Conservation (phyloP, 306 rosid species). For the Lathyrus sativus region DNA sequence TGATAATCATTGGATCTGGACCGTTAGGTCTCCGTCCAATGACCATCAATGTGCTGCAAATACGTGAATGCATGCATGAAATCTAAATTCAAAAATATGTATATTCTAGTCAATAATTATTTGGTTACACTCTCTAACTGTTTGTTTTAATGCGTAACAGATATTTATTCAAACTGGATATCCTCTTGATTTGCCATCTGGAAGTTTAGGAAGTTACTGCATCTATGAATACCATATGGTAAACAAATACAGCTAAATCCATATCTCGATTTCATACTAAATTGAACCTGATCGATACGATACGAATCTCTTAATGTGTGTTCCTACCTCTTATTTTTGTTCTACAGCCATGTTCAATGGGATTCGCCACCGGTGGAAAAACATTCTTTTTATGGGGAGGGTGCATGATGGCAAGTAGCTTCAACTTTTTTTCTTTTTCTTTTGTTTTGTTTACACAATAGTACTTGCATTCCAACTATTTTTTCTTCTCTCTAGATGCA, state of each 20-base stretch:
- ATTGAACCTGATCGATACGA: no score
- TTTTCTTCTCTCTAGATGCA: conserved; percentile 75
- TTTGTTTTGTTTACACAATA: conserved; percentile 1
- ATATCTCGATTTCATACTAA: not conserved
- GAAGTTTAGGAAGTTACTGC: conserved; percentile 98
- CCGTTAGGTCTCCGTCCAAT: not conserved
- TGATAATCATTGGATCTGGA: not conserved
- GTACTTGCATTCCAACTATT: conserved; percentile 35
- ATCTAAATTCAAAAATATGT: not conserved
- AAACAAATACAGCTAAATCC: conserved; percentile 34
- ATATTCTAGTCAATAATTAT: conserved; percentile 10
- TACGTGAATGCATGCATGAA: not conserved
- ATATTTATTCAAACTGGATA: conserved; percentile 99
- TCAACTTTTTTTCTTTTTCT: conserved; percentile 20
- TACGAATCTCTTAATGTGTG: no score
- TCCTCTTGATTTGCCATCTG: conserved; percentile 98
- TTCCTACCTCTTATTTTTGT: conserved; percentile 7
- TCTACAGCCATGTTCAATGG: conserved; percentile 97
- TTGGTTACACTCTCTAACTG: conserved; percentile 34
- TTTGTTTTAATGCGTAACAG: conserved; percentile 56
- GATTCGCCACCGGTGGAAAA: conserved; percentile 98
- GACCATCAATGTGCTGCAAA: not conserved
- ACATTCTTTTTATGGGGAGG: conserved; percentile 99
- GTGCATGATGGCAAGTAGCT: conserved; percentile 96
- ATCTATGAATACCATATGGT: conserved; percentile 99